phyloP scores from a whole-genome alignment of 73 alveolate species.

The Paramecium sexaurelia region DNA sequence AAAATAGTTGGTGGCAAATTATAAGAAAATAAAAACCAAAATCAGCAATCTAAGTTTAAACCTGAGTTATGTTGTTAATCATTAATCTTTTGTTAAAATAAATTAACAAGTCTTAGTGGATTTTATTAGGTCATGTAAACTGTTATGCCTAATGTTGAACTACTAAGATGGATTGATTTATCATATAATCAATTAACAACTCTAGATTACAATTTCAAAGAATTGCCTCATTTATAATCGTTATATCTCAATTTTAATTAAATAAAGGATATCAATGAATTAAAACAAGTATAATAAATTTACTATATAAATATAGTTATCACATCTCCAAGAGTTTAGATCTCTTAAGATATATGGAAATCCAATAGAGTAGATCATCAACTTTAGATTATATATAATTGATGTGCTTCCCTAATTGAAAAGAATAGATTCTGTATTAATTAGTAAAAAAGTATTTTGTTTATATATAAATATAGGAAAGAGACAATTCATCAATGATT shows the following conservation, averaged over 20 bases:
- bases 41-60: background rate
- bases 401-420: constrained; percentile 6
- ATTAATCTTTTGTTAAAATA: constrained; percentile 31
- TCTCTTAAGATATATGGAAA: constrained; percentile 41
- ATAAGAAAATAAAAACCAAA: constrained; percentile 43
- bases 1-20: constrained; percentile 53
- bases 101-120: background rate
- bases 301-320: background rate
- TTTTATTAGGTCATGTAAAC: constrained; percentile 17
- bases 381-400: constrained; percentile 35
- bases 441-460: constrained; percentile 16
- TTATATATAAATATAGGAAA: background rate
- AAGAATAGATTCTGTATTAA: constrained; percentile 47
- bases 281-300: background rate
- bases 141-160: constrained; percentile 14
- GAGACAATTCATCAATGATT: constrained; percentile 43
- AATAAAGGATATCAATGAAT: constrained; percentile 38
- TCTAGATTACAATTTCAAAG: constrained; percentile 34
- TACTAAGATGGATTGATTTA: constrained; percentile 50
- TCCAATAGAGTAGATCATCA: constrained; percentile 8
- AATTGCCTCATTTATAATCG: constrained; percentile 20
- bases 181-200: constrained; percentile 19
- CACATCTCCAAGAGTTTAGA: background rate
- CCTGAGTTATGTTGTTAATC: background rate
- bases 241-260: background rate